phyloP scores from a whole-genome alignment of 202 grass and related monocot genomes.

The Brachypodium distachyon region DNA sequence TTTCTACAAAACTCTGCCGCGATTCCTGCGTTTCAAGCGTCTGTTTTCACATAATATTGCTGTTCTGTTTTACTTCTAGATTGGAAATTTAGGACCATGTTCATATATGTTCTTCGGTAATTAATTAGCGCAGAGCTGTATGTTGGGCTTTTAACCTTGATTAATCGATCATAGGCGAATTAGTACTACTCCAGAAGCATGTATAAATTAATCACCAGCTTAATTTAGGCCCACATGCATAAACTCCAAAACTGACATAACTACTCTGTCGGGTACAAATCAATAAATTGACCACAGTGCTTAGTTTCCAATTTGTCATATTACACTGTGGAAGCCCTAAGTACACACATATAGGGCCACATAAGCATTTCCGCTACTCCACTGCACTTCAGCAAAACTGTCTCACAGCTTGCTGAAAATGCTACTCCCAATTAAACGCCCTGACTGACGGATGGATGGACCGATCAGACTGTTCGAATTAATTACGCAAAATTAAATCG shows the following conservation, averaged over 20 bases:
- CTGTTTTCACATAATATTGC: too few species aligned
- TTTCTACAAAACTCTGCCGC: not conserved
- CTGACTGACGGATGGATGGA: not conserved
- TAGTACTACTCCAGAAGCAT: not conserved
- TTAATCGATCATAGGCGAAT: not conserved
- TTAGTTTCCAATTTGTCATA: too few species aligned
- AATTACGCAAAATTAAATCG: too few species aligned
- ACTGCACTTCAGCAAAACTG: not conserved
- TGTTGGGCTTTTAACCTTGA: not conserved
- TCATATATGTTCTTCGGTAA: constrained; percentile 7
- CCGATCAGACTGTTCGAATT: too few species aligned
- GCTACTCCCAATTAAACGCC: constrained; percentile 6
- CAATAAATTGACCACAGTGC: not conserved
- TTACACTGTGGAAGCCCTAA: too few species aligned
- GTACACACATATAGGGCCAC: not conserved
- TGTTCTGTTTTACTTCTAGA: too few species aligned
- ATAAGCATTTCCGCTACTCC: not conserved
- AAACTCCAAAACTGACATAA: not conserved
- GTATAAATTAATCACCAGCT: not conserved
- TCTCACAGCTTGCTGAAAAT: not conserved
- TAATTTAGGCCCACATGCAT: not conserved
- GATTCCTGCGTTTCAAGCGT: not conserved
- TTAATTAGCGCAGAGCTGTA: not conserved
- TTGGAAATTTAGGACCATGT: too few species aligned
- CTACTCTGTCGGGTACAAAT: not conserved